Evolutionary conservation across 139 green algal genomes (phyloP).

Genomic region (Closterium sp.): DNA sequence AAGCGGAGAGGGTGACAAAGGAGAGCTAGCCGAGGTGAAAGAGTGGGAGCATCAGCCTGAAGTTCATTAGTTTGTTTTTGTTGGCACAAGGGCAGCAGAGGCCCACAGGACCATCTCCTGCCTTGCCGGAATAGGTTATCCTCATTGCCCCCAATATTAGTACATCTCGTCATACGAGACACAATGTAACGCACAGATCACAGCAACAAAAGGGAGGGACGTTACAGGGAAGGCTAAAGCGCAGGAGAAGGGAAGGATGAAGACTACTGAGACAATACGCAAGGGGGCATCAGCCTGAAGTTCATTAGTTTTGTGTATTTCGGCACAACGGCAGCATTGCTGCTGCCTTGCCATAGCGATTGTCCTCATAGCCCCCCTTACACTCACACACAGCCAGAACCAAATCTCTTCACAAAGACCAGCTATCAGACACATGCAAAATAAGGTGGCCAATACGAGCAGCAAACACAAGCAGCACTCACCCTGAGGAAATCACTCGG

Average conservation of each 20-base stretch:
- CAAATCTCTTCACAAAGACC: background rate
- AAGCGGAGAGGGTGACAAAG: background rate
- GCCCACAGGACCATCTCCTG: background rate
- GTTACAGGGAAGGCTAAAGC: background rate
- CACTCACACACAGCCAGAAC: background rate
- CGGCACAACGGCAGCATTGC: background rate
- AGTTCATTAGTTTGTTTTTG: background rate
- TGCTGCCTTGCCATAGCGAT: background rate
- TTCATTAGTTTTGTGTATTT: conserved; percentile 6
- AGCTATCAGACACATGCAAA: background rate
- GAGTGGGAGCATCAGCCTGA: background rate
- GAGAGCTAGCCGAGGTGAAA: background rate
- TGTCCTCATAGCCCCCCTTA: background rate
- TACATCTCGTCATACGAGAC: background rate
- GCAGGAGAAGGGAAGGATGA: background rate
- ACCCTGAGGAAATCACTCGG: conserved; percentile 27
- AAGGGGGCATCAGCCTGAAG: background rate
- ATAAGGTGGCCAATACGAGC: background rate
- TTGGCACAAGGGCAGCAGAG: background rate
- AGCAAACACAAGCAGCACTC: background rate
- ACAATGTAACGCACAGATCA: background rate
- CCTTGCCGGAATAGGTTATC: background rate
- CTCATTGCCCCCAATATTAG: background rate
- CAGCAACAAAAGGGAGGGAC: background rate
- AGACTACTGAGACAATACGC: background rate